Percentiles rank a stretch among this genome's conserved stretches.
phyloP scores from a whole-genome alignment of 2,329 filamentous ascomycete species.

The Monilinia polystroma region DNA sequence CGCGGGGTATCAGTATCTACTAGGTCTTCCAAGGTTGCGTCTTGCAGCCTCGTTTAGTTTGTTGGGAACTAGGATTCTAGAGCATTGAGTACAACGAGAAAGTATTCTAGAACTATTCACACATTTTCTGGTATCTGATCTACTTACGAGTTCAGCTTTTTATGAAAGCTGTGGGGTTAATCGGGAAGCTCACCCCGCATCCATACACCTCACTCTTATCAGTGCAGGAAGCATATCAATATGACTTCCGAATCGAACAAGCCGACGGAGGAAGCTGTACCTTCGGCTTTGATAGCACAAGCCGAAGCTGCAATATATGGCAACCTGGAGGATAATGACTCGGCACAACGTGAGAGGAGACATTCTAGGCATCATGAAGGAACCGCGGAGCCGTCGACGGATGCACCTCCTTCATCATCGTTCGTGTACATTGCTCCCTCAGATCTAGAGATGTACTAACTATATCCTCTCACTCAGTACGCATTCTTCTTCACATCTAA shows the following conservation, averaged over 20 bases:
- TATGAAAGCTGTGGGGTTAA: neutral
- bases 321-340: slow-evolving; percentile 30
- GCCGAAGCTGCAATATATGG: slow-evolving; percentile 39
- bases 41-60: neutral
- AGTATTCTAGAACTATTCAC: neutral
- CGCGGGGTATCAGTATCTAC: neutral
- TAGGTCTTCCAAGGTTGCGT: too few relatives aligned
- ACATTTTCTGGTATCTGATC: neutral
- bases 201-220: neutral
- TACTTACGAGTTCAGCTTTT: neutral
- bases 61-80: neutral
- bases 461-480: neutral
- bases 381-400: neutral
- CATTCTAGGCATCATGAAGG: slow-evolving; percentile 11
- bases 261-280: slow-evolving; percentile 26
- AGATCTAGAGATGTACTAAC: neutral
- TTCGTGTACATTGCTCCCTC: slow-evolving; percentile 6
- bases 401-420: slow-evolving; percentile 8
- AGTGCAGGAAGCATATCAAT: slow-evolving; percentile 2
- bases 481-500: slow-evolving; percentile 23
- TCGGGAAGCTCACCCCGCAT: neutral
- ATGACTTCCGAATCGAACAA: slow-evolving; percentile 23
- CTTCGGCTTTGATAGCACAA: slow-evolving; percentile 37
- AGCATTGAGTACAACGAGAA: neutral
- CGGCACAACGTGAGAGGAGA: slow-evolving; percentile 20